Percentiles rank a stretch among this genome's conserved stretches.
Conservation (phyloP, 768 basidiomycete species). For the Phanerochaete carnosa region DNA sequence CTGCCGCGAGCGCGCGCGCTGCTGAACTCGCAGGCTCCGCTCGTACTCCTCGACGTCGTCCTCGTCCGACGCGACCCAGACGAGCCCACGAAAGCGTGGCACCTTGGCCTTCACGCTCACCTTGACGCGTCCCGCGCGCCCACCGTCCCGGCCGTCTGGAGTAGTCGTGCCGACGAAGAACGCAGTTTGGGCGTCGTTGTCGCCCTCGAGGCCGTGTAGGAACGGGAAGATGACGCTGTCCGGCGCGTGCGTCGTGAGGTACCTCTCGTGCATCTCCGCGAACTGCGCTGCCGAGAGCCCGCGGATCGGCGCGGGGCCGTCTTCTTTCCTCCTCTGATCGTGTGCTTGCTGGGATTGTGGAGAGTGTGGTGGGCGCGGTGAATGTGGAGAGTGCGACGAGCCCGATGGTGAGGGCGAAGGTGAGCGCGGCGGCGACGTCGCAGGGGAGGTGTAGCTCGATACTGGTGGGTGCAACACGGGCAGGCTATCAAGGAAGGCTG, state of each 20-base stretch:
- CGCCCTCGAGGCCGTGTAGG: constrained; percentile 81
- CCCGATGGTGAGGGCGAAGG: neutral
- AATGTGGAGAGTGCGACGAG: neutral
- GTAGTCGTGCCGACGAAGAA: constrained; percentile 57
- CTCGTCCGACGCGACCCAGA: constrained; percentile 82
- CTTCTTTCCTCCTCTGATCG: neutral
- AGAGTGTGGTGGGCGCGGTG: neutral
- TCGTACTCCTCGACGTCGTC: constrained; percentile 34
- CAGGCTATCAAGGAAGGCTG: constrained; percentile 18
- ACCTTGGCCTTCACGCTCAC: constrained; percentile 21
- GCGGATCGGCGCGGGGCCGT: constrained; percentile 27
- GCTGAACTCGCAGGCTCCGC: constrained; percentile 1
- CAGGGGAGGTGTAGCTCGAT: neutral
- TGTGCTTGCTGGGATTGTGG: neutral
- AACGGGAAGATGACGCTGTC: constrained; percentile 87
- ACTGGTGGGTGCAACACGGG: constrained; percentile 16
- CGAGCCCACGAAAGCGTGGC: constrained; percentile 55
- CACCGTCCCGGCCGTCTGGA: constrained; percentile 2
- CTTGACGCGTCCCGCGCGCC: constrained; percentile 5
- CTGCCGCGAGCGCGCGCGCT: neutral
- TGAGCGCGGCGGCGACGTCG: neutral
- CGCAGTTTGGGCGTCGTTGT: constrained; percentile 72
- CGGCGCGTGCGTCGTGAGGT: constrained; percentile 67
- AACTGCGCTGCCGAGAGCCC: constrained; percentile 47
- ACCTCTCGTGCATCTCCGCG: constrained; percentile 56